Conservation (phyloP, 2,329 filamentous ascomycete genomes). For the Stemphylium vesicarium region DNA sequence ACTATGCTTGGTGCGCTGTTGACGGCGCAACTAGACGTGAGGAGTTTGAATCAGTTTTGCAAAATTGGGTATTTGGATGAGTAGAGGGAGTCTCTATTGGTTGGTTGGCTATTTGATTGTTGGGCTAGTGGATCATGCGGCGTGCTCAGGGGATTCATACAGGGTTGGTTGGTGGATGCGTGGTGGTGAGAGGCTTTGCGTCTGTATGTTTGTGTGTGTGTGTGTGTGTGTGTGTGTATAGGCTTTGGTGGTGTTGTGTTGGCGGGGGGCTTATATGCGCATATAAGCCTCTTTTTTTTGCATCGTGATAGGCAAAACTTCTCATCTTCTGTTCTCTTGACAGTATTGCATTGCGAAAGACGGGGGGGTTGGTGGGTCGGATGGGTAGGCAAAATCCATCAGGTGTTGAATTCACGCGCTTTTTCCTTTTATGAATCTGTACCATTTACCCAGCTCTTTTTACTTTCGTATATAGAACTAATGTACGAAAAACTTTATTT, state of each 20-base stretch:
- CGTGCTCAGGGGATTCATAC: no score
- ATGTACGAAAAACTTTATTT: no score
- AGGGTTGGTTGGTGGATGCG: no score
- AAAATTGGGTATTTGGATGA: constrained; percentile 47
- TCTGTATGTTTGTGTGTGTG: no score
- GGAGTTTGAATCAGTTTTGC: constrained; percentile 52
- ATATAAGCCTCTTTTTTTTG: background rate
- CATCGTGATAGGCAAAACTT: background rate
- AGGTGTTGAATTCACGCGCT: background rate
- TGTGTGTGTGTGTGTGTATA: no score
- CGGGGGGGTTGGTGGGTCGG: background rate
- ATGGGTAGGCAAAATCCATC: background rate
- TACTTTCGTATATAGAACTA: background rate
- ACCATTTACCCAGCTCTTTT: background rate
- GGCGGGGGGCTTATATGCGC: background rate
- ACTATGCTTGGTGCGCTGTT: constrained; percentile 56
- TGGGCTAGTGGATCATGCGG: no score
- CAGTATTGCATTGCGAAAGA: background rate
- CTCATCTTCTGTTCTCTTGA: background rate
- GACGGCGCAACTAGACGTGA: constrained; percentile 52
- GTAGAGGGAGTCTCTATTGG: background rate
- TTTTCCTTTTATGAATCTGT: background rate
- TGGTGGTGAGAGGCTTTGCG: no score
- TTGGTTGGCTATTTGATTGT: background rate
- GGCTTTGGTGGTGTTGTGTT: no score